phyloP scores from a whole-genome alignment of 345 rosid species.

The Eucalyptus camaldulensis region DNA sequence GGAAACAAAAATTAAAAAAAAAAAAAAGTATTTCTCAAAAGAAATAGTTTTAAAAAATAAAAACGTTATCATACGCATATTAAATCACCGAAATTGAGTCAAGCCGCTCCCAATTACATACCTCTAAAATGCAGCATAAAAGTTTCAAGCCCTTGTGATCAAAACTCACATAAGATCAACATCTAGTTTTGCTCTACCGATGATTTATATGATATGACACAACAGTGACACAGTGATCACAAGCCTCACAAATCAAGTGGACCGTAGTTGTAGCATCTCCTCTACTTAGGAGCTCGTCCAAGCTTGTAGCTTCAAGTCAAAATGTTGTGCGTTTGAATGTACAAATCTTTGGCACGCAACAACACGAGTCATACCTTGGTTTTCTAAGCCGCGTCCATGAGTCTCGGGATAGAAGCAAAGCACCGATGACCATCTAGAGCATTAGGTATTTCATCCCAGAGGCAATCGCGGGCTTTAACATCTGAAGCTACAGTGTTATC shows the following conservation, averaged over 20 bases:
- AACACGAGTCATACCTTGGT: not conserved
- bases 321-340: not conserved
- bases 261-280: not conserved
- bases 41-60: rapidly evolving
- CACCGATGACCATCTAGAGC: not conserved
- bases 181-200: not conserved
- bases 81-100: too few species aligned
- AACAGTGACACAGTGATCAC: rapidly evolving
- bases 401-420: not conserved
- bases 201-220: not conserved
- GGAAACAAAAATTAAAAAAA: rapidly evolving
- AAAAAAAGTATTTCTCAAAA: too few species aligned
- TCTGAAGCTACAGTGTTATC: not conserved
- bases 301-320: not conserved
- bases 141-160: not conserved
- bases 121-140: not conserved
- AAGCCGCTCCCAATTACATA: not conserved
- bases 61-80: rapidly evolving
- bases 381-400: not conserved
- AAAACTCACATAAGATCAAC: not conserved
- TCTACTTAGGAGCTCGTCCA: not conserved
- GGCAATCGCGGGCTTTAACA: not conserved
- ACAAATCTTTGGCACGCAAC: not conserved
- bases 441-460: not conserved
- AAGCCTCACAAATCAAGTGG: not conserved